Percentiles rank a stretch among this genome's conserved stretches.
These are phyloP conservation scores for Tetrahymena malaccensis DNA, from an alignment of 73 alveolate species.

Conservation along the genomic window DNA sequence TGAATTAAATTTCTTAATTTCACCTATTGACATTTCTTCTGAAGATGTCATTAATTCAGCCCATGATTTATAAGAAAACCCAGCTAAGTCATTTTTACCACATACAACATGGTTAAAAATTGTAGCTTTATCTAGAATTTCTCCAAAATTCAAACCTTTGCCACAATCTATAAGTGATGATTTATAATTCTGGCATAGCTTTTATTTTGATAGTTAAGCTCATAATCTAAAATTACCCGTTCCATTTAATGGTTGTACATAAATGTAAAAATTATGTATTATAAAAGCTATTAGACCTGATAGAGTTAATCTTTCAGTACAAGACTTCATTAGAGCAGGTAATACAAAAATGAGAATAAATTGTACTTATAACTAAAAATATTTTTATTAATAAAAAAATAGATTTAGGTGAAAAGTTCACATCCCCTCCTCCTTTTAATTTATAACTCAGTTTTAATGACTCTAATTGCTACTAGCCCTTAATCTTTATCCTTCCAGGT, in stretches of 20 bases:
- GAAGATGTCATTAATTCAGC: background rate
- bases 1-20: slow-evolving; percentile 57
- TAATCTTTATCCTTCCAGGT: slow-evolving; percentile 98
- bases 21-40: background rate
- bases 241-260: slow-evolving; percentile 15
- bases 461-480: slow-evolving; percentile 79
- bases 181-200: slow-evolving; percentile 31
- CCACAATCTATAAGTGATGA: slow-evolving; percentile 4
- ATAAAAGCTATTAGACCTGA: slow-evolving; percentile 46
- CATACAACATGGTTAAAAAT: slow-evolving; percentile 12
- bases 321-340: slow-evolving; percentile 9
- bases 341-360: background rate
- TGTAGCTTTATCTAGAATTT: slow-evolving; percentile 2
- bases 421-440: slow-evolving; percentile 90
- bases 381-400: background rate
- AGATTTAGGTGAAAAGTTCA: slow-evolving; percentile 75
- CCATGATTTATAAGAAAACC: slow-evolving; percentile 7
- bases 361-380: background rate
- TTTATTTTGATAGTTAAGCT: slow-evolving; percentile 31
- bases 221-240: slow-evolving; percentile 12
- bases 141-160: background rate
- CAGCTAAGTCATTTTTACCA: slow-evolving; percentile 14
- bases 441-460: slow-evolving; percentile 69
- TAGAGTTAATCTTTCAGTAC: slow-evolving; percentile 16
- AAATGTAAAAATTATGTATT: slow-evolving; percentile 20